Evolutionary conservation across 2,329 filamentous ascomycete genomes (phyloP), one percentile per base, ranked within the genome.

Genomic region (Fusarium multiceps): DNA sequence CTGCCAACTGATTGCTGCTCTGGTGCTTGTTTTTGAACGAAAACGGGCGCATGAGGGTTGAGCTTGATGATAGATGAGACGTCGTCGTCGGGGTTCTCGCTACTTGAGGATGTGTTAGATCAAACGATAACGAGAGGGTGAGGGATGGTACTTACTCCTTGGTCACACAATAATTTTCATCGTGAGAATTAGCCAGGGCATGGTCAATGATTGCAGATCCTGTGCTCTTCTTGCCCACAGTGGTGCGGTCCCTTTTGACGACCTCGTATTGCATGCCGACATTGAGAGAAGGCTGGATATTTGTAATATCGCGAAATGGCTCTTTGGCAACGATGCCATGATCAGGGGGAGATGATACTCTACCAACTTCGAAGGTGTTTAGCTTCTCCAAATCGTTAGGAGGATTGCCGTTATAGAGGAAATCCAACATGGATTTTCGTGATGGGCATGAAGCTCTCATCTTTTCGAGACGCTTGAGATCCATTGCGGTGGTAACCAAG

Each of bases 391-490:
- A 21, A 16, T 32, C 41, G 30, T 21, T 62, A 11, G 20, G 6
- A 12, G 25, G 18, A 11, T 12, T 11, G 14, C 54, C 40, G 13
- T 34, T 21, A 7, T 42, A 20, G 3, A 63, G 56, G 6, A 63
- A 63, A n/a, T 42, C 50, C 59, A 63, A 58, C 11, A 63, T 25
- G 1, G 59, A 48, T 28, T 16, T 32, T 20, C 61, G 59, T 8
- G 61, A 57, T 16, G 50, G 61, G 16, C 28, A 57, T 9, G 50
- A 46, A 7, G 34, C 37, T 13, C 20, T 40, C 13, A 63, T 20
- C 16, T 34, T 63, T 21, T 55, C 50, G 21, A 57, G 61, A 7
- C 63, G 14, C 23, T 30, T 23, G 6, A 63, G 37, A 32, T 63
- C 30, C 61, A 63, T 57, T n/a, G 34, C 18, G 34, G 34, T 37